Percentiles rank a stretch among this genome's conserved stretches.
Evolutionary conservation across 164 flowering plant genomes (phyloP).

Genomic region (Liquidambar formosana): DNA sequence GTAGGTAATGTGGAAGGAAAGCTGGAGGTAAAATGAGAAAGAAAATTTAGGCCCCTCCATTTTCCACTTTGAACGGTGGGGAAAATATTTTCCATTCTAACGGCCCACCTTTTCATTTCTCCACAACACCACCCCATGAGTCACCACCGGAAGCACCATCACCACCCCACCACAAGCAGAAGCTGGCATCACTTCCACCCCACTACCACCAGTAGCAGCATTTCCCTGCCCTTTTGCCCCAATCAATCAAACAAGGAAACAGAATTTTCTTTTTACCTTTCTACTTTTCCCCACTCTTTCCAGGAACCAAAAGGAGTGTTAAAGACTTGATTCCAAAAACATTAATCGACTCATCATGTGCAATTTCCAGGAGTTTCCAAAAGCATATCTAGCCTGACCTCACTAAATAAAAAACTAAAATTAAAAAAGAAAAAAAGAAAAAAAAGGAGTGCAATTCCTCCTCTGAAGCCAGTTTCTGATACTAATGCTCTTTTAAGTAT

Average conservation of each 20-base stretch:
- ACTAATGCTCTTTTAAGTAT: no score
- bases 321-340: slow-evolving; percentile 12
- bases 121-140: background rate
- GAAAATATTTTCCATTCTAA: background rate
- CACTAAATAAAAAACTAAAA: no score
- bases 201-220: no score
- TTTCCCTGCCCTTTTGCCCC: slow-evolving; percentile 3
- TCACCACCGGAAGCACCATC: background rate
- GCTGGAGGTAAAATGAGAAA: no score
- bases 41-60: background rate
- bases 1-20: background rate
- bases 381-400: no score
- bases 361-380: no score
- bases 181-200: no score
- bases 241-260: slow-evolving; percentile 7
- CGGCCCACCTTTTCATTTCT: no score
- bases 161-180: background rate
- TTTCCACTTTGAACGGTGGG: background rate
- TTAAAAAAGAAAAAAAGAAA: no score
- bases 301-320: slow-evolving; percentile 19
- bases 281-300: slow-evolving; percentile 7
- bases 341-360: no score
- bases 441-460: no score
- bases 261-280: slow-evolving; percentile 3
- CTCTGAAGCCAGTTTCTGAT: no score